These are phyloP conservation scores for Aspergillus alliaceus DNA, from an alignment of 2,329 filamentous ascomycete species.

Conservation along the genomic window DNA sequence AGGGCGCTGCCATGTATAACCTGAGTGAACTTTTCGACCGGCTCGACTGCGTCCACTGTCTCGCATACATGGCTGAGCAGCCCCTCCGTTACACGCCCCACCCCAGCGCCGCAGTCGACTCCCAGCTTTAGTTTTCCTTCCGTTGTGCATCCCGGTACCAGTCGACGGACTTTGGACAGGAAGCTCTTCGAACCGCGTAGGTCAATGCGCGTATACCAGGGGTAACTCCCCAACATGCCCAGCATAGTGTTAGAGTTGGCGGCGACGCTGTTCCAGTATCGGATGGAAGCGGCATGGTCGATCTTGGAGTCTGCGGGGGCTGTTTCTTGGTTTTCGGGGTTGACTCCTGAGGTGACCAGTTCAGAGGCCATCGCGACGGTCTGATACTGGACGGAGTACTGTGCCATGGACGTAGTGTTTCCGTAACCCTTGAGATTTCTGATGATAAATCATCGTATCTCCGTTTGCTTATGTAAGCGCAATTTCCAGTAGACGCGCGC, in stretches of 20 bases:
- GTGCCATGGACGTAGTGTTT: background rate
- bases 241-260: conserved; percentile 56
- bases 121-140: conserved; percentile 34
- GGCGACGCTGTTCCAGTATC: conserved; percentile 36
- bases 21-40: conserved; percentile 76
- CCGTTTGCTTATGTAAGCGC: background rate
- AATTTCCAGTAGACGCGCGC: background rate
- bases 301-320: conserved; percentile 26
- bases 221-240: conserved; percentile 65
- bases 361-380: background rate
- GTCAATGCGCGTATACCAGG: conserved; percentile 67
- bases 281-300: conserved; percentile 35
- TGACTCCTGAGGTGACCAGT: background rate
- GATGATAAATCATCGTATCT: background rate
- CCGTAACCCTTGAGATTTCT: background rate
- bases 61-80: conserved; percentile 71
- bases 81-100: conserved; percentile 78
- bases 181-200: conserved; percentile 69
- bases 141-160: conserved; percentile 15
- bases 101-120: conserved; percentile 66
- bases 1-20: conserved; percentile 48
- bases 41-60: conserved; percentile 80
- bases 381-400: background rate
- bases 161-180: conserved; percentile 60
- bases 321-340: background rate